Conservation (phyloP, 768 basidiomycete genomes). For the Pseudohyphozyma bogoriensis region DNA sequence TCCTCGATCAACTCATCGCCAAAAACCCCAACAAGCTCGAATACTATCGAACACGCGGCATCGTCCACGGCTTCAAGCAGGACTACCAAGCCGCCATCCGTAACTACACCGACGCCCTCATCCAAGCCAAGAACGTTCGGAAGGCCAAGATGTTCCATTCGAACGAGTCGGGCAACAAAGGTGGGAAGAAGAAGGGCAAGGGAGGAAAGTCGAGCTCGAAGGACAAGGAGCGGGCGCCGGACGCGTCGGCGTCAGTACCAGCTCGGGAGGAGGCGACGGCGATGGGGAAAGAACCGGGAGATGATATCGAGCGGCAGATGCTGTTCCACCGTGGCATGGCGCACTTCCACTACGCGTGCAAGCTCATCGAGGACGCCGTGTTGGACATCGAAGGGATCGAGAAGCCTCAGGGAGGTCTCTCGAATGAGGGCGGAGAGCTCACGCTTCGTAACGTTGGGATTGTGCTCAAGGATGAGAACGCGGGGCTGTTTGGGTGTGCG, state of each 20-base stretch:
- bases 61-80: slow-evolving; percentile 79
- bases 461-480: slow-evolving; percentile 31
- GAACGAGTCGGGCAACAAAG: slow-evolving; percentile 41
- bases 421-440: slow-evolving; percentile 57
- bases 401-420: slow-evolving; percentile 45
- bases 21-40: slow-evolving; percentile 65
- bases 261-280: slow-evolving; percentile 22
- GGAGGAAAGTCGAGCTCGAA: background rate
- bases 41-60: slow-evolving; percentile 78
- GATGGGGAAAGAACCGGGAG: slow-evolving; percentile 53
- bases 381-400: slow-evolving; percentile 58
- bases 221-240: background rate
- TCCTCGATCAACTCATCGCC: slow-evolving; percentile 68
- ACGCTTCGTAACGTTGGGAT: slow-evolving; percentile 65
- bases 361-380: slow-evolving; percentile 62
- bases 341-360: slow-evolving; percentile 66
- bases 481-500: slow-evolving; percentile 56
- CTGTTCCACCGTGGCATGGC: slow-evolving; percentile 74
- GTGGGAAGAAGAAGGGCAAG: slow-evolving; percentile 47
- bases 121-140: slow-evolving; percentile 61
- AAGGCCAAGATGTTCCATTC: slow-evolving; percentile 42
- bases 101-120: slow-evolving; percentile 71
- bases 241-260: background rate
- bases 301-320: slow-evolving; percentile 75
- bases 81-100: slow-evolving; percentile 63